These are phyloP conservation scores for Kitagawia praeruptora DNA, from an alignment of 129 eudicot genomes.

Conservation along the genomic window DNA sequence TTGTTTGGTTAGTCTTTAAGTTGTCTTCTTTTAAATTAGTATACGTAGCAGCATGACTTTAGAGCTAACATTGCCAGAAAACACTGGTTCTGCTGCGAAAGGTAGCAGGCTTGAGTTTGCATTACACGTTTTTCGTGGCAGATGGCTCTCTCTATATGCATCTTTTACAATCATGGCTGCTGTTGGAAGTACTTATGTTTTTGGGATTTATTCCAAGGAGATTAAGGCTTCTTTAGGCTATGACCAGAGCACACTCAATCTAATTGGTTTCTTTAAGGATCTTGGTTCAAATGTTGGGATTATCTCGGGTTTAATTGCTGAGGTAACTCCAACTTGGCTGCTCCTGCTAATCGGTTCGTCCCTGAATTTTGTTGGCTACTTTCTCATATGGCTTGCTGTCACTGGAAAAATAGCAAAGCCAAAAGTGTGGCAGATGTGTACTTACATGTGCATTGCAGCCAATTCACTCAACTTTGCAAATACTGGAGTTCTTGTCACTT, in stretches of 20 bases:
- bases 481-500: constrained; percentile 12
- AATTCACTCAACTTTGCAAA: constrained; percentile 8
- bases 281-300: neutral
- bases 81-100: neutral
- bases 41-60: neutral
- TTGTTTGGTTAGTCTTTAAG: neutral
- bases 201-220: constrained; percentile 6
- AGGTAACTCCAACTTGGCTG: constrained; percentile 10
- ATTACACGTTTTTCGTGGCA: constrained; percentile 2
- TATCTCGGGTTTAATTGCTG: constrained; percentile 3
- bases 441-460: constrained; percentile 7
- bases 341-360: constrained; percentile 3
- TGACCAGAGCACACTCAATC: constrained; percentile 7
- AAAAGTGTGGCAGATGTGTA: constrained; percentile 12
- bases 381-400: constrained; percentile 13
- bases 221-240: constrained; percentile 11
- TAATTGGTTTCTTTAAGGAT: constrained; percentile 5
- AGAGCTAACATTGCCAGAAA: neutral
- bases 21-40: neutral
- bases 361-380: neutral
- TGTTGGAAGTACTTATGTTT: neutral
- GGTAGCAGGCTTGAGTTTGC: neutral
- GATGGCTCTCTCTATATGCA: constrained; percentile 10
- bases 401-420: constrained; percentile 8
- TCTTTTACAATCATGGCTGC: constrained; percentile 5